Evolutionary conservation across 2,329 filamentous ascomycete species (phyloP), one percentile per base, ranked within the genome.

Genomic region (Arachnomyces sp.): DNA sequence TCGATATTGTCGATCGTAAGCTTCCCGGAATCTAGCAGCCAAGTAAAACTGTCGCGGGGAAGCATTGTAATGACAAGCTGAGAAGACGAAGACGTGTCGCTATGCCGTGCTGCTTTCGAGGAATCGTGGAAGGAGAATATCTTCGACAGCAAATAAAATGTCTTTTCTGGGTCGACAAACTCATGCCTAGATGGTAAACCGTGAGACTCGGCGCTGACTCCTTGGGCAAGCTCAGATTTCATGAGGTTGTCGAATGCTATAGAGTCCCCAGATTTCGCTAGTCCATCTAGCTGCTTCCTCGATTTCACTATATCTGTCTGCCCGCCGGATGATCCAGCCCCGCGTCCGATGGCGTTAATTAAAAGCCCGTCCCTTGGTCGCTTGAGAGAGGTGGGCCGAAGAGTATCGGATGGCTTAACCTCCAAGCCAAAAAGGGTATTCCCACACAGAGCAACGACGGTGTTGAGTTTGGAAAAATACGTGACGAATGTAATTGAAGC

Each of bases 401-500:
- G 47, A 20, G 45, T 52, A 35, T 60, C 47, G 13, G 59, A 49
- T 16, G 59, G 51, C 30, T 52, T 59, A 34, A 71, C 47, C 41
- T 71, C 67, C 38, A 70, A 65, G 3, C 63, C 63, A 33, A 70
- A 49, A n/a, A 71, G 50, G 4, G 60, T 59, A 29, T 58, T 62
- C 33, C 62, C 61, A 36, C 59, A 60, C 13, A 57, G 57, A 9
- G 64, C 67, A 16, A 71, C 54, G 9, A 63, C 59, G 32, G 68
- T 55, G 15, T 61, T 60, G 15, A 67, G 55, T 35, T 68, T 65
- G 11, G 64, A 56, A 36, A 65, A 69, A 46, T 68, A 68, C 28
- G 60, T 60, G 36, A 69, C 53, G 42, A 69, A 67, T 8, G 49
- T 49, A 12, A 63, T 52, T 7, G 54, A 52, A 9, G 49, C 49